Evolutionary conservation across 179 eudicot species (phyloP), one percentile per base, ranked within the genome.

Genomic region (Monotropa hypopitys): DNA sequence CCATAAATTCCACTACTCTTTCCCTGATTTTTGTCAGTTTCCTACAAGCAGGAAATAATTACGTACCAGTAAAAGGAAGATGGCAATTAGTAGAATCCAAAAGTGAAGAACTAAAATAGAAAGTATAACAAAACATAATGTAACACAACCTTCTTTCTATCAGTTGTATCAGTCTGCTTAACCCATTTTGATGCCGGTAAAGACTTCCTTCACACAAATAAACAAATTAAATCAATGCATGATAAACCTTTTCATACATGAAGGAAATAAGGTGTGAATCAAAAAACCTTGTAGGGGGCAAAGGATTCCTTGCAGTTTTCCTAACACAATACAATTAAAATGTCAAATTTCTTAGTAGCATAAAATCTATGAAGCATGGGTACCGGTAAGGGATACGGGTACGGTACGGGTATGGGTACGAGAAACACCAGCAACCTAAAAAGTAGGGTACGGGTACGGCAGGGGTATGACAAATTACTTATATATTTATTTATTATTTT

Each of bases 181-280:
- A 81, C 80, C 77, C 76, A 84, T 86, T 80, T 89, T 77, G 83
- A 38, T 50, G 74, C 88, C 42, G 97, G 96, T 50, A 94, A 81
- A 75, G 99, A 95, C 76, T 84, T 93, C 88, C 99, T 93, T 76
- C 63, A 77, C 63, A 76, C 73, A 77, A 83, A 68, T 66, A 53
- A 77, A 21, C 78, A 49, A 38, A 63, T 53, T 57, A 74, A 63
- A 59, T 56, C 46, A 76, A 68, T 77, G 45, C n/a, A 21, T 45
- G 7, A 46, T 35, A 63, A 16, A 59, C 51, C 53, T 49, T 54
- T 50, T 66, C 26, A 77, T 51, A 77, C 3, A 30, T 67, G 68
- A 80, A 74, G 73, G 38, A 53, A 74, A 50, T 47, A 51, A 15
- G 47, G n/a, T 40, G 72, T 56, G 82, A 61, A 78, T 54, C 47